These are phyloP conservation scores for Penicillium paradoxum DNA, from an alignment of 495 filamentous ascomycete genomes.

Conservation along the genomic window DNA sequence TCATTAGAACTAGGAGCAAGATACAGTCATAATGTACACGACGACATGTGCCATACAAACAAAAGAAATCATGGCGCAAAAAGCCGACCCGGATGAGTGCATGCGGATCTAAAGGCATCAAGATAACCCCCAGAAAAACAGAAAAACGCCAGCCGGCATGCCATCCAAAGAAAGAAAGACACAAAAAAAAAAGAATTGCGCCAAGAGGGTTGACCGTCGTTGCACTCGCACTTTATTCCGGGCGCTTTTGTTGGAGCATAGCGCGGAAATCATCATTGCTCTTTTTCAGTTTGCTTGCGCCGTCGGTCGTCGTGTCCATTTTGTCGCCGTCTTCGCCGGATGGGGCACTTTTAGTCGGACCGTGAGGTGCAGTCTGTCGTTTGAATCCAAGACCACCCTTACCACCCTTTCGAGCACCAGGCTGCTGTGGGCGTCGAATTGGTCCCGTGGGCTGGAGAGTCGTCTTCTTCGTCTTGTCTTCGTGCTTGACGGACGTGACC, in stretches of 20 bases:
- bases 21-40: slow-evolving; percentile 32
- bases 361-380: slow-evolving; percentile 30
- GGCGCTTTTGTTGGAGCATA: slow-evolving; percentile 53
- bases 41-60: slow-evolving; percentile 8
- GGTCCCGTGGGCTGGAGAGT: slow-evolving; percentile 49
- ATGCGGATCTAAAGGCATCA: slow-evolving; percentile 7
- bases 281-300: slow-evolving; percentile 48
- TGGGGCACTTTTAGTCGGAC: slow-evolving; percentile 12
- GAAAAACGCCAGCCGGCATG: slow-evolving; percentile 25
- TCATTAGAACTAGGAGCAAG: slow-evolving; percentile 24
- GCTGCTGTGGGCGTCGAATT: slow-evolving; percentile 54
- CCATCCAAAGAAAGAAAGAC: slow-evolving; percentile 8
- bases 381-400: slow-evolving; percentile 53
- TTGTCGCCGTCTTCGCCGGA: slow-evolving; percentile 28
- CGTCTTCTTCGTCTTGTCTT: slow-evolving; percentile 29
- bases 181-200: slow-evolving; percentile 17
- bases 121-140: slow-evolving; percentile 4
- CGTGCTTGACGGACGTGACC: slow-evolving; percentile 35
- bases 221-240: slow-evolving; percentile 25
- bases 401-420: slow-evolving; percentile 44
- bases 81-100: slow-evolving; percentile 8
- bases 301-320: slow-evolving; percentile 32
- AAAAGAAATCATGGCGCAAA: slow-evolving; percentile 10
- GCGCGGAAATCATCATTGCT: slow-evolving; percentile 86
- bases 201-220: slow-evolving; percentile 20